These are phyloP conservation scores for Hanseniaspora guilliermondii DNA, from an alignment of 805 yeast species.

Conservation along the genomic window DNA sequence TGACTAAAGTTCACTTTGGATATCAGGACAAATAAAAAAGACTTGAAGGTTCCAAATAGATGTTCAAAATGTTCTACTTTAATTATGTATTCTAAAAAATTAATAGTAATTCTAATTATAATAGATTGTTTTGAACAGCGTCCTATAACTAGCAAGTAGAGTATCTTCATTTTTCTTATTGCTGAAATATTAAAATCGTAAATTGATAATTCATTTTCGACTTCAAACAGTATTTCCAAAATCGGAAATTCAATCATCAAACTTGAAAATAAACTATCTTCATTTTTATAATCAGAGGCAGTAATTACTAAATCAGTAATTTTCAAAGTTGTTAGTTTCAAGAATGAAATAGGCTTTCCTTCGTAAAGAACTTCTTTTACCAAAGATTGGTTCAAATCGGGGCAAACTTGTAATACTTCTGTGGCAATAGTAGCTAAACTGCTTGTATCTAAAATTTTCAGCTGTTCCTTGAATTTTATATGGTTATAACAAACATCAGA, in stretches of 20 bases:
- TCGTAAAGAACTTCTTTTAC: neutral
- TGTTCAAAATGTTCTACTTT: neutral
- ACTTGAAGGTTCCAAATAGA: neutral
- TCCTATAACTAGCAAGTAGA: neutral
- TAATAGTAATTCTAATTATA: neutral
- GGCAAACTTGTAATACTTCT: neutral
- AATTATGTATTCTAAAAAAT: neutral
- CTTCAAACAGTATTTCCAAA: neutral
- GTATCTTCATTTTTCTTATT: conserved; percentile 2
- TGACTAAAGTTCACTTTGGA: neutral
- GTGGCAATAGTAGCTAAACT: neutral
- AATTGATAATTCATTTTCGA: neutral
- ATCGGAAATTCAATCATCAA: neutral
- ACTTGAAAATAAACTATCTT: neutral
- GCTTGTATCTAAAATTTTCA: neutral
- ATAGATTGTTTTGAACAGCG: neutral
- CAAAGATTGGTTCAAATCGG: neutral
- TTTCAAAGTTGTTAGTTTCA: neutral
- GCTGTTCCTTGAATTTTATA: neutral
- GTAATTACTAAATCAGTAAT: neutral
- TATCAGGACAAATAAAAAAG: neutral
- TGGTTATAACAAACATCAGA: neutral
- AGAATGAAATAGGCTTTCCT: neutral
- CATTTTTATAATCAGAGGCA: neutral
- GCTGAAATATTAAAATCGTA: neutral